These are phyloP conservation scores for Cubamyces sp. DNA, from an alignment of 768 basidiomycete genomes.

Conservation along the genomic window DNA sequence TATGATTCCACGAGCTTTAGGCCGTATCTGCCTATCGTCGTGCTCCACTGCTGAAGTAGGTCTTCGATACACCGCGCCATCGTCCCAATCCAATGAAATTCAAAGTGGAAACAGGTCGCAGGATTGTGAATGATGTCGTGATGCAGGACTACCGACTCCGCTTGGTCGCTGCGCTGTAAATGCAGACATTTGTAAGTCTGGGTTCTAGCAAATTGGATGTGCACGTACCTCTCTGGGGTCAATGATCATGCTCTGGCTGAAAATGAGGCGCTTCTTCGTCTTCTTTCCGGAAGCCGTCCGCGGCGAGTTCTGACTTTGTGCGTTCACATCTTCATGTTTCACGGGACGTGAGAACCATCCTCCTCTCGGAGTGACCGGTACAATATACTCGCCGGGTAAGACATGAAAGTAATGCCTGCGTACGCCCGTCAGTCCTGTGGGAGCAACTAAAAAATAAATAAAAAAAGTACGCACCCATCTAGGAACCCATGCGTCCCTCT, in stretches of 20 bases:
- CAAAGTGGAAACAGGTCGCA: conserved; percentile 94
- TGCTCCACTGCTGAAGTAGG: conserved; percentile 77
- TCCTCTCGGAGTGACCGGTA: conserved; percentile 66
- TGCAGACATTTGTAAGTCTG: neutral
- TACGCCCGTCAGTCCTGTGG: neutral
- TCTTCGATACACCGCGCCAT: conserved; percentile 93
- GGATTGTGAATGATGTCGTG: conserved; percentile 96
- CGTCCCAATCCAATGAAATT: conserved; percentile 96
- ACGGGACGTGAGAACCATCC: conserved; percentile 66
- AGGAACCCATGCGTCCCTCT: conserved; percentile 79
- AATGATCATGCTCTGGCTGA: conserved; percentile 91
- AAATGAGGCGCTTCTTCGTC: conserved; percentile 59
- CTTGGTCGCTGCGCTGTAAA: conserved; percentile 82
- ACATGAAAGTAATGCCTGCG: conserved; percentile 87
- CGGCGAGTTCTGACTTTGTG: conserved; percentile 16
- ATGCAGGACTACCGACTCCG: conserved; percentile 87
- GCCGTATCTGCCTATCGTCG: conserved; percentile 86
- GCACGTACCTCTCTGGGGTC: conserved; percentile 69
- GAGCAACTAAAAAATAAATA: neutral
- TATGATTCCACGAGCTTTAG: conserved; percentile 93
- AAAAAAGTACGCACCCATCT: conserved; percentile 76
- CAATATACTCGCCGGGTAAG: conserved; percentile 74
- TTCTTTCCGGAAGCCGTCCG: conserved; percentile 35
- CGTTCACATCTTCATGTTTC: conserved; percentile 49
- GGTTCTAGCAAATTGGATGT: neutral